Percentiles rank a stretch among this genome's conserved stretches.
Evolutionary conservation across 306 rosid genomes (phyloP).

Genomic region (Hippophae rhamnoides): DNA sequence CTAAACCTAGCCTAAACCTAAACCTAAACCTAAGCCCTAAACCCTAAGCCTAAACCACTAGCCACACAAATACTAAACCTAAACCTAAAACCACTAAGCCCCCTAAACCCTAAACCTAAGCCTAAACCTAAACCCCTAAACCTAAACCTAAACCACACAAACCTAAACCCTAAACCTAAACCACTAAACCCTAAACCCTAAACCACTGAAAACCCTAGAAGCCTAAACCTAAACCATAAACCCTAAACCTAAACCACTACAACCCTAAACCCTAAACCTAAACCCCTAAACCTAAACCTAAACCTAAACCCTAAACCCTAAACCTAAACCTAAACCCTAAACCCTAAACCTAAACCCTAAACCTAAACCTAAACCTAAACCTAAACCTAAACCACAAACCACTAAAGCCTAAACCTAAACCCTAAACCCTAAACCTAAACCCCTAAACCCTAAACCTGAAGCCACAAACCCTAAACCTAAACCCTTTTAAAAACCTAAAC

Average conservation of each 20-base stretch:
- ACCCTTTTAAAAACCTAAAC: neutral
- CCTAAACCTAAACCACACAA: too few species aligned
- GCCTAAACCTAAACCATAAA: conserved; percentile 8
- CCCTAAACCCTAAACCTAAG: conserved; percentile 6
- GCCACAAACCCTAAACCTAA: conserved; percentile 3
- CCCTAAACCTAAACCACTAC: neutral
- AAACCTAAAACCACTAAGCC: conserved; percentile 4
- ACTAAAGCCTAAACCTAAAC: too few species aligned
- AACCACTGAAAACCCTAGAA: conserved; percentile 4
- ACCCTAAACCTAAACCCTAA: neutral
- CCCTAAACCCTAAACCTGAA: too few species aligned
- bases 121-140: conserved; percentile 10
- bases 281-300: too few species aligned
- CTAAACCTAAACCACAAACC: too few species aligned
- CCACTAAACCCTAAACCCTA: conserved; percentile 10
- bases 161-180: too few species aligned
- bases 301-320: conserved; percentile 3
- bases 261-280: neutral
- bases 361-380: neutral
- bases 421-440: too few species aligned
- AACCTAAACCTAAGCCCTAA: conserved; percentile 10
- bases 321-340: conserved; percentile 3
- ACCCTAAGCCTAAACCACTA: conserved; percentile 15
- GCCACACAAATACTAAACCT: conserved; percentile 9
- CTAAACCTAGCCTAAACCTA: too few species aligned